Conservation (phyloP, 495 filamentous ascomycete genomes). For the Tuber borchii region DNA sequence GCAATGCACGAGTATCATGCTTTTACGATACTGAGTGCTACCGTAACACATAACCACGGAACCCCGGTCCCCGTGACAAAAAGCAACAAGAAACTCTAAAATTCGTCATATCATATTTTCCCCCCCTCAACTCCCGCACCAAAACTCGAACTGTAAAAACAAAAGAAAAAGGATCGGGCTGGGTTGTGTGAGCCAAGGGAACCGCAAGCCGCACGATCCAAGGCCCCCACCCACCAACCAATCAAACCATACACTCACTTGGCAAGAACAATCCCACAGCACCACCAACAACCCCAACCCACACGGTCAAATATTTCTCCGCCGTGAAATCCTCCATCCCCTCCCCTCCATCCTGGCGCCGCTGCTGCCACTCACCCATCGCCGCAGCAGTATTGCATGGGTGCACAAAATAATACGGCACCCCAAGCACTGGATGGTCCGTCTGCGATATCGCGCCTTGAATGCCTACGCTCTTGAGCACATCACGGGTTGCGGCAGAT, state of each 20-base stretch:
- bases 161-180: neutral
- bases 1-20: too few relatives aligned
- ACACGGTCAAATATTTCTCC: constrained; percentile 27
- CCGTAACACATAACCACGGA: neutral
- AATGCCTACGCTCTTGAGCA: constrained; percentile 20
- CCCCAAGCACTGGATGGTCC: constrained; percentile 24
- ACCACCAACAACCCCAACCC: constrained; percentile 28
- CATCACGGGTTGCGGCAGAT: constrained; percentile 3
- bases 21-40: too few relatives aligned
- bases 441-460: constrained; percentile 30
- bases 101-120: neutral
- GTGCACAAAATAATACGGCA: constrained; percentile 32
- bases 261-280: constrained; percentile 26
- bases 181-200: neutral
- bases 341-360: neutral
- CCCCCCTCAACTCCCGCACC: too few relatives aligned
- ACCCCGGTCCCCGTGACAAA: neutral
- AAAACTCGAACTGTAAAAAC: neutral
- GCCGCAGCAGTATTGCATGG: constrained; percentile 31
- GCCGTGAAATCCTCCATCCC: neutral
- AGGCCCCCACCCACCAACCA: neutral
- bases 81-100: neutral
- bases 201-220: neutral
- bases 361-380: constrained; percentile 25
- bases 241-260: neutral